These are phyloP conservation scores for Naganishia onofrii DNA, from an alignment of 768 basidiomycete species.

Conservation along the genomic window DNA sequence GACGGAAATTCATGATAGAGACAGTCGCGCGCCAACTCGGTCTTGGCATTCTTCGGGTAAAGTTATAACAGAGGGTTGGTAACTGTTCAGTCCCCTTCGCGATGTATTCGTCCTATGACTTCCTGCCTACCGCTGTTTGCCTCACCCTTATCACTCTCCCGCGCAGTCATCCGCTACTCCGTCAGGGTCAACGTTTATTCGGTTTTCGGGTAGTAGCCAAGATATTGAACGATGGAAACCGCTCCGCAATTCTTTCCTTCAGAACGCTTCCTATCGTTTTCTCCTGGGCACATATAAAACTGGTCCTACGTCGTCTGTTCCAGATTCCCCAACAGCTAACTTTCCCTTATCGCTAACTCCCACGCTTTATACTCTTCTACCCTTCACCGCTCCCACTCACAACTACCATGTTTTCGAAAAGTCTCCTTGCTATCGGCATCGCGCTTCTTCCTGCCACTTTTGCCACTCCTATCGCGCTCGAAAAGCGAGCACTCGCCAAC, in stretches of 20 bases:
- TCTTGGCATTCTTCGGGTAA: slow-evolving; percentile 9
- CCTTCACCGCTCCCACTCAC: neutral
- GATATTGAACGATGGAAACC: neutral
- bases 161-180: neutral
- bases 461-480: slow-evolving; percentile 34
- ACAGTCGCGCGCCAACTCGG: neutral
- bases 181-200: neutral
- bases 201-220: neutral
- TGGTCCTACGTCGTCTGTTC: neutral
- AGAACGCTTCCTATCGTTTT: no score
- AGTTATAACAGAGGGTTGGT: neutral
- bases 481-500: slow-evolving; percentile 34
- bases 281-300: neutral
- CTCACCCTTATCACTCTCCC: neutral
- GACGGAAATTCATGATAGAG: neutral
- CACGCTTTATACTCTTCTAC: neutral
- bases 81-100: neutral
- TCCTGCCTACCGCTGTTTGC: neutral
- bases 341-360: neutral
- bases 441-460: slow-evolving; percentile 31
- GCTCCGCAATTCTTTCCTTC: neutral
- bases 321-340: neutral
- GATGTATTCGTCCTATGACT: neutral
- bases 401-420: slow-evolving; percentile 36
- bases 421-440: slow-evolving; percentile 12